Evolutionary conservation across 352 stramenopile genomes (phyloP), one percentile per base, ranked within the genome.

Genomic region (Phytophthora pluvialis): DNA sequence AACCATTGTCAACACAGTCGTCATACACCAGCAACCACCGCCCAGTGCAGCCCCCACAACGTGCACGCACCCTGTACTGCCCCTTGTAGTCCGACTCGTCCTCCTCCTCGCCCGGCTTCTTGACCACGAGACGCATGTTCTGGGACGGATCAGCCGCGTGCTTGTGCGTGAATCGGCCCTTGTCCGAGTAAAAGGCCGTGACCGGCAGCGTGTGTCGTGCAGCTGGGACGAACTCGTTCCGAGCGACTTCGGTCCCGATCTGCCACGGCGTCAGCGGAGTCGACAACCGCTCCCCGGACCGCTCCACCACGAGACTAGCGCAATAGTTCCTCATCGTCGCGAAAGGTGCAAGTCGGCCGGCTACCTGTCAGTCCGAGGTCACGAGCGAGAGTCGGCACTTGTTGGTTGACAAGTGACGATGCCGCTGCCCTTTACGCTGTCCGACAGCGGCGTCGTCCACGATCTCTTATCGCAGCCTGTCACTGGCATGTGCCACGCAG

Each of bases 21-120:
- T 35, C 3, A 35, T 35, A 35, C 26, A 39, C 28, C 28, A 39
- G 16, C 32, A 21, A 21, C 21, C 21, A 52, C 16, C 21, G 53
- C 38, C 4, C 45, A 10, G 5, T 62, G 25, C 26, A 61, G 21
- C 15, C 26, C 3, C 16, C 15, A 9, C 10, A 55, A 48, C 5
- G 47, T 12, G 38, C n/a, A 74, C 78, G 28, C 63, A 78, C 72
- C 57, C 61, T 62, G 47, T 78, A 73, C 40, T 80, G 68, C 33
- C 80, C 78, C 59, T 83, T 73, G 57, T 82, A 77, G 73, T 82
- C 60, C 16, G 67, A 49, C 49, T 62, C 48, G 12, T 62, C 60
- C 39, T 80, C 61, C 13, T 35, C 46, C 33, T 72, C 48, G 26
- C 49, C 25, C 10, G 70, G 39, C 25, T 78, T 80, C 62, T 85